Evolutionary conservation across 139 green algal genomes (phyloP).

Genomic region (Closterium sp.): DNA sequence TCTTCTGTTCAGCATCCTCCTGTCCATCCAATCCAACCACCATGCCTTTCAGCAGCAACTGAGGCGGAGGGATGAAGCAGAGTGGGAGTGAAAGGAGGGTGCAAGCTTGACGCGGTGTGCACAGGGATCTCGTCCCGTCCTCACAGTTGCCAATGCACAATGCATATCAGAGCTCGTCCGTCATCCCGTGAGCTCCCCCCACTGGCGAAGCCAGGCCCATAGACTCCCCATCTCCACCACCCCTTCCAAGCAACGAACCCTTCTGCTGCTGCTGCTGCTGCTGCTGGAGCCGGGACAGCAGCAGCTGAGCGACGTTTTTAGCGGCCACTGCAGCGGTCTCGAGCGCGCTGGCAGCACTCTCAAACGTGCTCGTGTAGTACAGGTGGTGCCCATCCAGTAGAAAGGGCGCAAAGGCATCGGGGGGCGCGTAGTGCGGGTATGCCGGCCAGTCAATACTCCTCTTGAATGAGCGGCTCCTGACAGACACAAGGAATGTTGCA

Average conservation of each 20-base stretch:
- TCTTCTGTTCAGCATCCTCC: too few relatives aligned
- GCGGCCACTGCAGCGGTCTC: slow-evolving; percentile 43
- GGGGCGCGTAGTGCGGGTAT: slow-evolving; percentile 38
- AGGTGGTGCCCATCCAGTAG: slow-evolving; percentile 36
- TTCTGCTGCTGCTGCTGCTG: not conserved
- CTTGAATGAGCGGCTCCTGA: slow-evolving; percentile 1
- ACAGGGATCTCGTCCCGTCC: too few relatives aligned
- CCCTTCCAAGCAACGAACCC: not conserved
- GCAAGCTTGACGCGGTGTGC: not conserved
- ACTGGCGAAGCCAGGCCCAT: not conserved
- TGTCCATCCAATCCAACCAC: too few relatives aligned
- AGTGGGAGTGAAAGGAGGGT: not conserved
- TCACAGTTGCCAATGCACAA: too few relatives aligned
- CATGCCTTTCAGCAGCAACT: not conserved
- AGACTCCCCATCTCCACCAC: not conserved
- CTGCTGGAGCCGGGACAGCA: slow-evolving; percentile 17
- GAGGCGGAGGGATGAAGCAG: too few relatives aligned
- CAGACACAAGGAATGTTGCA: not conserved
- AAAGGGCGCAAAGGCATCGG: slow-evolving; percentile 40
- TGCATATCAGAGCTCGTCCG: not conserved
- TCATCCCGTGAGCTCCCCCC: not conserved
- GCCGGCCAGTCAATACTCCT: slow-evolving; percentile 34
- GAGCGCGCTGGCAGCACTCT: slow-evolving; percentile 43
- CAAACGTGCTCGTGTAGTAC: slow-evolving; percentile 50
- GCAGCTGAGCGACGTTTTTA: slow-evolving; percentile 37